Evolutionary conservation across 2,329 filamentous ascomycete genomes (phyloP).

Genomic region (Alternaria ethzedia): DNA sequence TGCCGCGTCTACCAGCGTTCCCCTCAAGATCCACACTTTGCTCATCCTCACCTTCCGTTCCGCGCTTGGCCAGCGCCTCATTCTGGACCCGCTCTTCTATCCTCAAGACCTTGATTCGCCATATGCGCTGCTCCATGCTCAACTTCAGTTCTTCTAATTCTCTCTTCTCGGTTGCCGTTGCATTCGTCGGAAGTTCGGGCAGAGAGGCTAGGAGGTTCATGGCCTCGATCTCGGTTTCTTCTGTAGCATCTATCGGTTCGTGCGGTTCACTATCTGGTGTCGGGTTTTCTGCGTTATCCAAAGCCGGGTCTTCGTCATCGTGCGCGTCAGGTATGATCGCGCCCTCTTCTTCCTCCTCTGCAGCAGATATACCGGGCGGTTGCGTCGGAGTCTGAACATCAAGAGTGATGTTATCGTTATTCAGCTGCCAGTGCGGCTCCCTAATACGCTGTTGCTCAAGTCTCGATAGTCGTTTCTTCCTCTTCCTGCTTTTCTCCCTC

Average conservation of each 20-base stretch:
- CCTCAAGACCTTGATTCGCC: conserved; percentile 5
- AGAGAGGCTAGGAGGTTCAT: not conserved
- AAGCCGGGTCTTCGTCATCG: not conserved
- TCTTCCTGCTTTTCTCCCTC: not conserved
- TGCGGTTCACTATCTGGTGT: not conserved
- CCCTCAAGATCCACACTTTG: not conserved
- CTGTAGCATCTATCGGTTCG: not conserved
- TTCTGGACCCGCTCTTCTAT: not conserved
- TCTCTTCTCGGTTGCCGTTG: conserved; percentile 1
- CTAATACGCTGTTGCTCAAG: not conserved
- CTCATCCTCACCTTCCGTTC: not conserved
- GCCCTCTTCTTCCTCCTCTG: not conserved
- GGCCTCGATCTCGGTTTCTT: not conserved
- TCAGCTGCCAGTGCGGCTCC: conserved; percentile 7
- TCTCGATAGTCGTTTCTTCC: conserved; percentile 2
- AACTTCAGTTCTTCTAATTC: conserved; percentile 8
- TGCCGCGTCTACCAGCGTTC: not conserved
- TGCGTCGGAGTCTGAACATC: not conserved
- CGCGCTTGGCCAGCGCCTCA: not conserved
- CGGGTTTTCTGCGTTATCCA: not conserved
- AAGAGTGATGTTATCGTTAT: not conserved
- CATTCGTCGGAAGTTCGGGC: not conserved
- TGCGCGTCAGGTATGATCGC: not conserved
- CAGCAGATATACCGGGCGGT: not conserved
- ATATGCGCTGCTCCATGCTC: conserved; percentile 8